Evolutionary conservation across 208 protist species (phyloP).

Genomic region (Acanthamoeba healyi): DNA sequence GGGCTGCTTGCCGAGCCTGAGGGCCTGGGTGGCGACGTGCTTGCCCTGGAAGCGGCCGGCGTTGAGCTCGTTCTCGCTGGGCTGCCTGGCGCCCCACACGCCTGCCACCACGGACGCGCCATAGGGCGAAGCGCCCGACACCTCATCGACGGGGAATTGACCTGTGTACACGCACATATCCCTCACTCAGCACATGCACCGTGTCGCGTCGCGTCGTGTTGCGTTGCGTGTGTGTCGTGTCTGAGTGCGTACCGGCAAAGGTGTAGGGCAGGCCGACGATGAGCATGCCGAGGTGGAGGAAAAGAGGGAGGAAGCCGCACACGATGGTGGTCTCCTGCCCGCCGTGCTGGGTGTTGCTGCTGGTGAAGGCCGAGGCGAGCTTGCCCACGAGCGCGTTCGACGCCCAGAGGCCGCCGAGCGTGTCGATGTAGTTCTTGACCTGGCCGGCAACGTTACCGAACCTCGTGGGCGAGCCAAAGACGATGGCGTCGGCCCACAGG

Average conservation of each 20-base stretch:
- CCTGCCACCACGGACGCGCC: constrained; percentile 74
- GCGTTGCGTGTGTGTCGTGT: too few relatives aligned
- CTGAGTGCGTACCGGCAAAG: background rate
- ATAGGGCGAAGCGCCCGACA: constrained; percentile 65
- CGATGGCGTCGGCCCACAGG: constrained; percentile 70
- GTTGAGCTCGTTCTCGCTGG: constrained; percentile 67
- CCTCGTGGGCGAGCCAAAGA: constrained; percentile 73
- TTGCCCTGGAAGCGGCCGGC: constrained; percentile 76
- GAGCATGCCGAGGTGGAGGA: constrained; percentile 80
- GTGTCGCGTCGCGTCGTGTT: background rate
- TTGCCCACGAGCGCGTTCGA: constrained; percentile 76
- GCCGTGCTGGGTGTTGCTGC: constrained; percentile 78
- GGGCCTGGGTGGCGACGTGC: constrained; percentile 75
- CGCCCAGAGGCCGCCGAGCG: constrained; percentile 73
- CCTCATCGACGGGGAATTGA: constrained; percentile 26
- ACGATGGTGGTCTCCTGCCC: constrained; percentile 79
- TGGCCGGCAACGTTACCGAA: constrained; percentile 72
- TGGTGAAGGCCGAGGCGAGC: constrained; percentile 72
- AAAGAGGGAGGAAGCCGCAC: constrained; percentile 8
- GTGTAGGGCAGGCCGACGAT: constrained; percentile 76
- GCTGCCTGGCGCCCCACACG: constrained; percentile 23
- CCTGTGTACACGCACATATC: background rate
- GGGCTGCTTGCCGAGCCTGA: constrained; percentile 55
- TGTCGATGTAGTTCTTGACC: constrained; percentile 77
- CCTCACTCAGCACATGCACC: background rate